These are phyloP conservation scores for Pisolithus marmoratus DNA, from an alignment of 768 basidiomycete species.

Conservation along the genomic window DNA sequence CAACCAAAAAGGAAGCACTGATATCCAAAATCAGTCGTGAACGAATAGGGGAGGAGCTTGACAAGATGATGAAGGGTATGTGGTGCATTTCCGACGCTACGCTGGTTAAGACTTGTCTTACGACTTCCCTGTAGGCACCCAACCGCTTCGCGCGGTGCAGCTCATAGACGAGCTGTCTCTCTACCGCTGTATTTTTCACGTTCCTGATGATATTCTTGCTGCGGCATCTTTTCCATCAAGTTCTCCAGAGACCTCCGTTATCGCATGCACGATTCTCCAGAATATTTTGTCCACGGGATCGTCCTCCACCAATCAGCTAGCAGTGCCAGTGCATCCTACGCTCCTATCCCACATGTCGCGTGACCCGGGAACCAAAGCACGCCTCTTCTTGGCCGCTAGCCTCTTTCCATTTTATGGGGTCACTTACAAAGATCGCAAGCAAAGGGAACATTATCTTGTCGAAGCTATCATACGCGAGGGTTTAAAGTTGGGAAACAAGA, in stretches of 20 bases:
- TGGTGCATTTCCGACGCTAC: neutral
- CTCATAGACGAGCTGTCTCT: constrained; percentile 72
- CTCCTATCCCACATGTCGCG: constrained; percentile 29
- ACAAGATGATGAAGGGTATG: constrained; percentile 91
- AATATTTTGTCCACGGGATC: constrained; percentile 33
- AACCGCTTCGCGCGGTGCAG: constrained; percentile 68
- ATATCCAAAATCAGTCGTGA: constrained; percentile 83
- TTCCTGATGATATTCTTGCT: constrained; percentile 40
- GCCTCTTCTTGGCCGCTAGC: constrained; percentile 75
- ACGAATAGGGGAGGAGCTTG: constrained; percentile 84
- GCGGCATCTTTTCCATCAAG: constrained; percentile 41
- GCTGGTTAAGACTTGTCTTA: constrained; percentile 3
- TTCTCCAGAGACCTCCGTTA: constrained; percentile 40
- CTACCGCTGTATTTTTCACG: constrained; percentile 59
- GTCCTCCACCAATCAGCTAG: constrained; percentile 19
- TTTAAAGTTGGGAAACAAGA: constrained; percentile 74
- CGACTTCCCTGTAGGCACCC: constrained; percentile 44
- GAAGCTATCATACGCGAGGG: constrained; percentile 77
- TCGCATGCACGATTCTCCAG: constrained; percentile 55
- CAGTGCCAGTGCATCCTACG: constrained; percentile 41
- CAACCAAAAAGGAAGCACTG: constrained; percentile 48
- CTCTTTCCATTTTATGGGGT: constrained; percentile 66
- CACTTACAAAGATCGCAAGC: constrained; percentile 59
- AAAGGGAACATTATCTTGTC: constrained; percentile 50
- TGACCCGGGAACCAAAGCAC: constrained; percentile 35